These are phyloP conservation scores for Verticillium klebahnii DNA, from an alignment of 2,329 filamentous ascomycete species.

Conservation along the genomic window DNA sequence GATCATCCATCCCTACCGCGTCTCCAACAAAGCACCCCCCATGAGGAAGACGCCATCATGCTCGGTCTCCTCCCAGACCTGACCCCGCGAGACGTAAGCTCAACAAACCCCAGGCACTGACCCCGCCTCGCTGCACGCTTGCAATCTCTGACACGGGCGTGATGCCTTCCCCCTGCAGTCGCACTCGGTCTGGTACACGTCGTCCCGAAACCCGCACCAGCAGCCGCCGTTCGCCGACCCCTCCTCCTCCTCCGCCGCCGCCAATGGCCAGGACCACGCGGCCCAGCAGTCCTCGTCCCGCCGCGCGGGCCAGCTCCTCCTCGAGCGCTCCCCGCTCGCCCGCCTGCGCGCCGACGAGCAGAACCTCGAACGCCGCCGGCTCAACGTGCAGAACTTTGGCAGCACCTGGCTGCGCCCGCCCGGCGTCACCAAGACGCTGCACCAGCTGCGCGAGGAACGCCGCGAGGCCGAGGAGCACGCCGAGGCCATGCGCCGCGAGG, in stretches of 20 bases:
- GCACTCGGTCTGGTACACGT: slow-evolving; percentile 70
- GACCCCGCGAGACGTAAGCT: slow-evolving; percentile 63
- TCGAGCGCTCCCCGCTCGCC: slow-evolving; percentile 59
- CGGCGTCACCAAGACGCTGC: slow-evolving; percentile 81
- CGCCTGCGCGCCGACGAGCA: slow-evolving; percentile 73
- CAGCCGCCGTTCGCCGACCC: slow-evolving; percentile 28
- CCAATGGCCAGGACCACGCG: slow-evolving; percentile 17
- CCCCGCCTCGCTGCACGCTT: background rate
- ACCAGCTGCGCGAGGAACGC: slow-evolving; percentile 85
- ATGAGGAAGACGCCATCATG: slow-evolving; percentile 33
- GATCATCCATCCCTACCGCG: background rate
- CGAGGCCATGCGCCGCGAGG: slow-evolving; percentile 66
- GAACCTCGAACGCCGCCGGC: slow-evolving; percentile 68
- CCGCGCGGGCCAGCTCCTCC: slow-evolving; percentile 37
- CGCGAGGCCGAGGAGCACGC: slow-evolving; percentile 84
- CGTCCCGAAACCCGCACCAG: slow-evolving; percentile 49
- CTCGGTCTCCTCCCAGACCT: slow-evolving; percentile 62
- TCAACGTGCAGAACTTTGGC: slow-evolving; percentile 82
- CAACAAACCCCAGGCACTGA: background rate
- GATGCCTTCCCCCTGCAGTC: slow-evolving; percentile 40
- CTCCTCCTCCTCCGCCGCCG: slow-evolving; percentile 23
- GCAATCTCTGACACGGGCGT: background rate
- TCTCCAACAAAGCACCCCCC: background rate
- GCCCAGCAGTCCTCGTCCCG: slow-evolving; percentile 9
- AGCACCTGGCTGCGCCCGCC: slow-evolving; percentile 87